Base-by-base conservation (phyloP, 805 yeast species). In the Torulaspora maleeae region DNA sequence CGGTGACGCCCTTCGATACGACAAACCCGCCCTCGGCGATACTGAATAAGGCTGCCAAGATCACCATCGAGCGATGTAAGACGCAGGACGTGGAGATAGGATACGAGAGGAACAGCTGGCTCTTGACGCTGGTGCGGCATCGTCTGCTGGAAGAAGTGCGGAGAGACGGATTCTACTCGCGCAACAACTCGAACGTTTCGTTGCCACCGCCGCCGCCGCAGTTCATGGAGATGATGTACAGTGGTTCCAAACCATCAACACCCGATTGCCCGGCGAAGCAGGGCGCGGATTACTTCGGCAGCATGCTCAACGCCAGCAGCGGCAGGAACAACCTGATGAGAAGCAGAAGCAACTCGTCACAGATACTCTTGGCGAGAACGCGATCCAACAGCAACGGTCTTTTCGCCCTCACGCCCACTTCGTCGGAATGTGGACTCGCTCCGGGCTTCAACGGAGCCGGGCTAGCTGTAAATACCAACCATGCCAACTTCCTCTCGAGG, bases 1-100 rank as follows among this genome's bases (percentile, higher is more conserved):
- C 78, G 27, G 69, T 74, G 6, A 82, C 90, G 0, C 90, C 90
- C 0, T 83, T 83, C 57, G 81, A 81, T 51, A 75, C 77, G 13
- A 60, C 70, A 34, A 75, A 76, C 55, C 89, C 88, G 6, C 88
- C 89, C 0, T 73, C 82, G 1, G 88, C 88, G 1, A 73, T 83
- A 3, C 70, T 81, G 16, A 78, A 79, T 34, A 71, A 72, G 43
- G 82, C 81, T 0, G 76, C 86, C 5, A 80, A 79, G 54, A 72
- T 76, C 35, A 74, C 83, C 22, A 64, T 78, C 25, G 67, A 69
- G 47, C 48, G 52, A 38, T 71, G 75, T 0, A 54, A 62, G 25
- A 56, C 47, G 4, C 50, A 49, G 5, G 63, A 60, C 4, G 53
- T 71, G 4, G 71, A 67, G 7, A 61, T 70, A 20, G 76, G 75